phyloP scores from a whole-genome alignment of 805 yeast genomes.

The Pichia membranifaciens region DNA sequence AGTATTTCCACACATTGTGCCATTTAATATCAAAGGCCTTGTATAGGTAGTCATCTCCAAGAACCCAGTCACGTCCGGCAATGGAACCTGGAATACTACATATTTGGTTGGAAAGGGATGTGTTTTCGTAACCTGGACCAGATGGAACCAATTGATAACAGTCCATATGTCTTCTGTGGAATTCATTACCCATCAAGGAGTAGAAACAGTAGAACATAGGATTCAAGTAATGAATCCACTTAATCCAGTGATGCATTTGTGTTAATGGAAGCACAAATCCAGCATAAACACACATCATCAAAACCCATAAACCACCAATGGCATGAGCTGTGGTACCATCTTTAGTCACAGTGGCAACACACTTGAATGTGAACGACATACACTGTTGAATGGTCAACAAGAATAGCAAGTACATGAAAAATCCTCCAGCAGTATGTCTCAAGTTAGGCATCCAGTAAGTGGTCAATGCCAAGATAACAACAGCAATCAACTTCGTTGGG shows the following conservation, averaged over 20 bases:
- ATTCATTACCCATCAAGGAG: constrained; percentile 51
- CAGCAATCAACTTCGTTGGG: constrained; percentile 49
- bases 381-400: constrained; percentile 36
- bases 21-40: constrained; percentile 46
- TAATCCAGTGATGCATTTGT: constrained; percentile 57
- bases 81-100: constrained; percentile 51
- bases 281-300: constrained; percentile 52
- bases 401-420: constrained; percentile 50
- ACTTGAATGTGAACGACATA: constrained; percentile 46
- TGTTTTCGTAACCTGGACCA: constrained; percentile 43
- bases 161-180: constrained; percentile 45
- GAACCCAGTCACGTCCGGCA: constrained; percentile 33
- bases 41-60: constrained; percentile 45
- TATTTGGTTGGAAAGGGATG: constrained; percentile 35
- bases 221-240: constrained; percentile 47
- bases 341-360: constrained; percentile 45
- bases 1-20: constrained; percentile 72
- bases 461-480: constrained; percentile 40
- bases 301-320: constrained; percentile 49
- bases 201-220: constrained; percentile 48
- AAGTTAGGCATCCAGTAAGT: constrained; percentile 49
- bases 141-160: constrained; percentile 46
- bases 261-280: constrained; percentile 58
- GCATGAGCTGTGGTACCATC: constrained; percentile 56
- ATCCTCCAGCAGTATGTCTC: constrained; percentile 48